phyloP scores from a whole-genome alignment of 2,329 filamentous ascomycete genomes.

The Pleochaeta shiraiana region DNA sequence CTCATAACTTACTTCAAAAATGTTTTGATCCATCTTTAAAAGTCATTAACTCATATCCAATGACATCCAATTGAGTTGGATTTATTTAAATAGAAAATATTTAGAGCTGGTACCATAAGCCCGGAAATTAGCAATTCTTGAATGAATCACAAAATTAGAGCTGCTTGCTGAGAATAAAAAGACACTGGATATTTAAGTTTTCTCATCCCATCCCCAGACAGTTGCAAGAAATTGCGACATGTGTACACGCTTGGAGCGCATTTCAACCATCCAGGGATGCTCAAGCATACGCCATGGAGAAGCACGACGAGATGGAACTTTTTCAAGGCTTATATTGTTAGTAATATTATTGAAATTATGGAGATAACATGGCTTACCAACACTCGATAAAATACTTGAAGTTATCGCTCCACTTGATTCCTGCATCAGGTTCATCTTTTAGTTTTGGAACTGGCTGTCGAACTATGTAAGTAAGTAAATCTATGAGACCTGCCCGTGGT shows the following conservation, averaged over 20 bases:
- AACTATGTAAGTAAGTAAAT: constrained; percentile 93
- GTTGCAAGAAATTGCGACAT: constrained; percentile 87
- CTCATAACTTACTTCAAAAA: no score
- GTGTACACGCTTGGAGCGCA: constrained; percentile 89
- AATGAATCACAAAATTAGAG: no score
- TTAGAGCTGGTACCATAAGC: no score
- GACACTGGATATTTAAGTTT: background rate
- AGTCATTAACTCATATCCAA: no score
- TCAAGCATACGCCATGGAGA: constrained; percentile 98
- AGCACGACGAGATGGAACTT: constrained; percentile 67
- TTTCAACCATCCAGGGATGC: constrained; percentile 97
- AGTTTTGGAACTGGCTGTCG: constrained; percentile 85
- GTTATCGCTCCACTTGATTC: constrained; percentile 86
- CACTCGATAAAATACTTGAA: constrained; percentile 99
- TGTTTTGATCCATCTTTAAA: no score
- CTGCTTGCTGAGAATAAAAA: no score
- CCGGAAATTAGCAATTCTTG: no score
- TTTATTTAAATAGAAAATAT: no score
- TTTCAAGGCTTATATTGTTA: constrained; percentile 57
- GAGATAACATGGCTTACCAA: constrained; percentile 48
- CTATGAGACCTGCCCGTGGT: constrained; percentile 25
- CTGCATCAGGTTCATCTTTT: constrained; percentile 79
- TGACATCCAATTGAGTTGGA: no score
- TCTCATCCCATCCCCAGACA: constrained; percentile 68
- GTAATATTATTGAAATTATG: no score